Percentiles rank a stretch among this genome's conserved stretches.
These are phyloP conservation scores for Fusarium fracticaudum DNA, from an alignment of 2,329 filamentous ascomycete species.

Conservation along the genomic window DNA sequence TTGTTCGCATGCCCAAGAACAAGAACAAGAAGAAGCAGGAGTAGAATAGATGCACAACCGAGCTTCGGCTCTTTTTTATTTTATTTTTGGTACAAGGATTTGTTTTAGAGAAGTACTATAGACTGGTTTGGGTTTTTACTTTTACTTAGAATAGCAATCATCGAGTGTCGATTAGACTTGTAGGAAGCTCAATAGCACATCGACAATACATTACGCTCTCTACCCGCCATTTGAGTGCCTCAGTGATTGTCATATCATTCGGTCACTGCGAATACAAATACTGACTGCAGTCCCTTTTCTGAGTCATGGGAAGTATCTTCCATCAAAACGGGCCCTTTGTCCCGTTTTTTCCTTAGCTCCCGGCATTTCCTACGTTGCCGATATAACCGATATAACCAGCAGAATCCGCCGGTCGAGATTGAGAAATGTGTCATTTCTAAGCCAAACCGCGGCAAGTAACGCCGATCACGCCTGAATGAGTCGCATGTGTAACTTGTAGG, in stretches of 20 bases:
- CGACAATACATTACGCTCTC: neutral
- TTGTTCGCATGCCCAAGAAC: constrained; percentile 54
- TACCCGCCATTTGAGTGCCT: neutral
- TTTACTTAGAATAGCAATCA: constrained; percentile 3
- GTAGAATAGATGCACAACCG: neutral
- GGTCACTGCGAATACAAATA: too few species aligned
- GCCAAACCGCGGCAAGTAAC: neutral
- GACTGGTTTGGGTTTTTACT: constrained; percentile 2
- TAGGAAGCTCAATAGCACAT: neutral
- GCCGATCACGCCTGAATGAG: neutral
- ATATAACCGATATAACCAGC: neutral
- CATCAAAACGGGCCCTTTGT: neutral
- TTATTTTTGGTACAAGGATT: neutral
- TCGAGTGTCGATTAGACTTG: neutral
- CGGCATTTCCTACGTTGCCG: constrained; percentile 7
- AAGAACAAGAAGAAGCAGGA: constrained; percentile 38
- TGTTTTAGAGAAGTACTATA: constrained; percentile 2
- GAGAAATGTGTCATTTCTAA: neutral
- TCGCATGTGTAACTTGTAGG: neutral
- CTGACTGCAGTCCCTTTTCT: neutral
- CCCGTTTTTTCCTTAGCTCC: neutral
- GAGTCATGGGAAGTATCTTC: neutral
- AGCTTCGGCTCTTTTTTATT: neutral
- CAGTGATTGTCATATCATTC: neutral
- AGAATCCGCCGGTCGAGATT: neutral